phyloP scores from a whole-genome alignment of 495 filamentous ascomycete genomes.

The Hyaloscypha bicolor region DNA sequence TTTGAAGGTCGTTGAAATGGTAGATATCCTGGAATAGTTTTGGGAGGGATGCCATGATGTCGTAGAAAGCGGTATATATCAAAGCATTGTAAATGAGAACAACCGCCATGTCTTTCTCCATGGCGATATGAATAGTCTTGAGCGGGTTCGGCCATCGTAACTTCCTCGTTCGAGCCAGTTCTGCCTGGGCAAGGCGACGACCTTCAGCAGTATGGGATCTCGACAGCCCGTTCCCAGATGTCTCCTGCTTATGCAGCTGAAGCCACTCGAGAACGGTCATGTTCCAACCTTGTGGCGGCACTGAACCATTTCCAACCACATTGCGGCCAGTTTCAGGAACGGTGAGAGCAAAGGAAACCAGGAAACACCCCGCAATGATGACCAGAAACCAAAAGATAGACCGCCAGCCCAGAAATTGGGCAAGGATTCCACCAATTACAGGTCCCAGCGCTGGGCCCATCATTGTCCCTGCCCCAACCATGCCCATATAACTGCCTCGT shows the following conservation, averaged over 20 bases:
- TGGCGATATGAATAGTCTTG: constrained; percentile 63
- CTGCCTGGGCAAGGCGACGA: constrained; percentile 30
- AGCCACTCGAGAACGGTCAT: constrained; percentile 49
- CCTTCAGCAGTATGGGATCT: constrained; percentile 23
- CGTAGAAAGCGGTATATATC: constrained; percentile 56
- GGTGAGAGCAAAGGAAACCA: constrained; percentile 52
- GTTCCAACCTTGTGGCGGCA: constrained; percentile 57
- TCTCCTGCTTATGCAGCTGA: constrained; percentile 36
- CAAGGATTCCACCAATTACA: constrained; percentile 65
- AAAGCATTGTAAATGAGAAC: constrained; percentile 53
- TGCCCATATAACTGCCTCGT: constrained; percentile 62
- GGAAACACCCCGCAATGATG: constrained; percentile 56
- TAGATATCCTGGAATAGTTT: constrained; percentile 59
- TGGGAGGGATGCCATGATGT: constrained; percentile 45
- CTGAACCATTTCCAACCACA: constrained; percentile 72
- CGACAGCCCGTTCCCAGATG: constrained; percentile 27
- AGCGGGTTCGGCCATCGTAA: constrained; percentile 72
- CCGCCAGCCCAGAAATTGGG: constrained; percentile 67
- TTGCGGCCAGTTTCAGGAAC: constrained; percentile 71
- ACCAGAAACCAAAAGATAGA: constrained; percentile 76
- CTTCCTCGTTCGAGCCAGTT: constrained; percentile 45
- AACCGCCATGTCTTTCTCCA: constrained; percentile 63
- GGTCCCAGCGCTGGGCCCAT: constrained; percentile 46
- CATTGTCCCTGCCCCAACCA: constrained; percentile 49
- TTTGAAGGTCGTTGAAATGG: constrained; percentile 64